A percentile compares a stretch with the other conserved stretches of the same genome.
These are phyloP conservation scores for Ensete glaucum DNA, from an alignment of 176 grass and related monocot species.

Conservation along the genomic window DNA sequence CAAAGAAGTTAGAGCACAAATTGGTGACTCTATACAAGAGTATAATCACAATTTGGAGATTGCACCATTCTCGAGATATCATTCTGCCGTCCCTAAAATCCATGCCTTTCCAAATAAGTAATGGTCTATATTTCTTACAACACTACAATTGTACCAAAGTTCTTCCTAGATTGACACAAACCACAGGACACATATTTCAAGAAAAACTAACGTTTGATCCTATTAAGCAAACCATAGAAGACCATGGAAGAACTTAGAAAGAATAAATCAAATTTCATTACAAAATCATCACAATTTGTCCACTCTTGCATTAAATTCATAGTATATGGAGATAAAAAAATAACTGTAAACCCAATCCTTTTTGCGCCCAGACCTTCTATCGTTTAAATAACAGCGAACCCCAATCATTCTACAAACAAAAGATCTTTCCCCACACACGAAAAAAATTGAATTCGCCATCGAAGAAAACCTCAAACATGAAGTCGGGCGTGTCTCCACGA, in stretches of 20 bases:
- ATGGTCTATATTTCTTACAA: neutral
- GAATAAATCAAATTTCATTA: neutral
- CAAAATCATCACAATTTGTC: neutral
- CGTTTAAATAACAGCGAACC: neutral
- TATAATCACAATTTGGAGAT: too few relatives aligned
- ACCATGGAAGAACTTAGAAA: neutral
- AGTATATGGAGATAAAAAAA: neutral
- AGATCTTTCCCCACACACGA: neutral
- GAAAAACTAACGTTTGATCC: neutral
- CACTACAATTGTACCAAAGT: neutral
- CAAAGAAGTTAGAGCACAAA: neutral
- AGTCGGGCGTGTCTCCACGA: neutral
- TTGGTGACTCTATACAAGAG: neutral
- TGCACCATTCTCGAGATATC: neutral
- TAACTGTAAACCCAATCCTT: too few relatives aligned
- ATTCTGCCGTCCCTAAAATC: neutral
- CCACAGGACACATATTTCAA: neutral
- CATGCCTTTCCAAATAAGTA: neutral
- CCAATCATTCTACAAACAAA: neutral
- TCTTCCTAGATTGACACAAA: neutral
- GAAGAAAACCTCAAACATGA: neutral
- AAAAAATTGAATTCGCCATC: neutral
- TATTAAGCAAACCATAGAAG: neutral
- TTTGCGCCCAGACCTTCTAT: neutral
- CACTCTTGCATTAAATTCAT: neutral